Conservation (phyloP, 495 filamentous ascomycete genomes). For the Lophiotrema nucula region DNA sequence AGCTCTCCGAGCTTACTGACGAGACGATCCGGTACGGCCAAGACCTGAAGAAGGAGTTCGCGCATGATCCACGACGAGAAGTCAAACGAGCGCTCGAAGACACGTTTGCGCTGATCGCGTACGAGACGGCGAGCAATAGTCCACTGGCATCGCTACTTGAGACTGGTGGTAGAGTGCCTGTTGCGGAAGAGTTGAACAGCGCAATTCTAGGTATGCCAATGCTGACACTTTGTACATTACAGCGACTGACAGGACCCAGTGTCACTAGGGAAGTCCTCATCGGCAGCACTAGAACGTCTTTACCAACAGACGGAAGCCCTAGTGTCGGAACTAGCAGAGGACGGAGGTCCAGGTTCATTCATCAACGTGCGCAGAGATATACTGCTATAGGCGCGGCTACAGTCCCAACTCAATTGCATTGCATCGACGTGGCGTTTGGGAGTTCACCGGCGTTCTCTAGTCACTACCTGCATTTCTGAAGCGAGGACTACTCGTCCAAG, state of each 20-base stretch:
- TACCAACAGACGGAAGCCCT: slow-evolving; percentile 85
- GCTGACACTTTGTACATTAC: not conserved
- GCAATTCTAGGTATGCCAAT: slow-evolving; percentile 76
- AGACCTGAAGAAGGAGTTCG: slow-evolving; percentile 72
- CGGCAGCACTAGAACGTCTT: slow-evolving; percentile 80
- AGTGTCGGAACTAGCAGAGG: slow-evolving; percentile 75
- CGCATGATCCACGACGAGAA: slow-evolving; percentile 63
- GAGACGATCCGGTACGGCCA: slow-evolving; percentile 80
- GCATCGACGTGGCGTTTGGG: no score
- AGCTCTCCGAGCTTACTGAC: slow-evolving; percentile 57
- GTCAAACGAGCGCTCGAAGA: slow-evolving; percentile 74
- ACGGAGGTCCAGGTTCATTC: slow-evolving; percentile 83
- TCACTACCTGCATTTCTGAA: no score
- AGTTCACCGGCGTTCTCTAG: no score
- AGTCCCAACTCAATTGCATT: no score
- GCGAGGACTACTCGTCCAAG: no score
- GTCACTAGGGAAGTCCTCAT: slow-evolving; percentile 83
- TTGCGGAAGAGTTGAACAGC: slow-evolving; percentile 92
- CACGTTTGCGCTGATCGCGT: slow-evolving; percentile 86
- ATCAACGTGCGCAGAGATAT: slow-evolving; percentile 61
- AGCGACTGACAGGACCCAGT: slow-evolving; percentile 52
- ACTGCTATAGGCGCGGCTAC: slow-evolving; percentile 25
- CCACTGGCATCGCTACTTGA: slow-evolving; percentile 79
- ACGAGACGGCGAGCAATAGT: slow-evolving; percentile 71
- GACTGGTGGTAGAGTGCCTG: slow-evolving; percentile 66